Evolutionary conservation across 1,284 basidiomycete genomes (phyloP), one percentile per base, ranked within the genome.

Genomic region (Boletus semigastroideus): DNA sequence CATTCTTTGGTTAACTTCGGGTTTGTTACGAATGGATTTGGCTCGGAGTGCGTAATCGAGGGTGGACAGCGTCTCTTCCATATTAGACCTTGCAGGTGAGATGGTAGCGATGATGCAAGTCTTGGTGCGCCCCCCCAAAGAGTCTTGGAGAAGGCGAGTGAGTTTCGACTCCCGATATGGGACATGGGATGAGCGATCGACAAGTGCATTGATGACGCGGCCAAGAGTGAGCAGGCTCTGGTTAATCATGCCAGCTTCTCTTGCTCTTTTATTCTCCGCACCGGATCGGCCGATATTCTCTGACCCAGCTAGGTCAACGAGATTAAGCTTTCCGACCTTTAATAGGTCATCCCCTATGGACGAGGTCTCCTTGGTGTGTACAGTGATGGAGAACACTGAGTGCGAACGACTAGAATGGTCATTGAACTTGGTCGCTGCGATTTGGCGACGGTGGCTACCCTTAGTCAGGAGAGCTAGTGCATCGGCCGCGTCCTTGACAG

Each of bases 241-340:
- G 67, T 99, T 99, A 72, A 99, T 99, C 90, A 97, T 97, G 9
- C 97, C 97, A 2, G 97, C 97, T 67, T 99, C 97, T 59, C 94
- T 79, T 2, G 96, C 97, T 51, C 95, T 80, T 68, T 93, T 94
- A 67, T 98, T 92, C 70, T 95, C 93, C 1, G 97, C 97, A 8
- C 97, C 97, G 1, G 92, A 94, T 16, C 96, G 81, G 10, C 94
- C 96, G 61, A 99, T 96, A 63, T 98, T 98, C 72, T 99, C 97
- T 5, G 93, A 96, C 7, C 97, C 97, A 36, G 97, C 97, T 53
- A 99, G 76, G 68, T 99, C 96, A 51, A 99, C 97, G 17, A 99
- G 83, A 71, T 99, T 98, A 50, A 99, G 81, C 70, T 99, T 99
- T 38, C 97, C 96, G 30, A 95, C 87, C 64, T 89, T 90, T 48